A percentile compares a stretch with the other conserved stretches of the same genome.
Evolutionary conservation across 2,329 filamentous ascomycete species (phyloP).

Genomic region (Pestalotiopsis sp.): DNA sequence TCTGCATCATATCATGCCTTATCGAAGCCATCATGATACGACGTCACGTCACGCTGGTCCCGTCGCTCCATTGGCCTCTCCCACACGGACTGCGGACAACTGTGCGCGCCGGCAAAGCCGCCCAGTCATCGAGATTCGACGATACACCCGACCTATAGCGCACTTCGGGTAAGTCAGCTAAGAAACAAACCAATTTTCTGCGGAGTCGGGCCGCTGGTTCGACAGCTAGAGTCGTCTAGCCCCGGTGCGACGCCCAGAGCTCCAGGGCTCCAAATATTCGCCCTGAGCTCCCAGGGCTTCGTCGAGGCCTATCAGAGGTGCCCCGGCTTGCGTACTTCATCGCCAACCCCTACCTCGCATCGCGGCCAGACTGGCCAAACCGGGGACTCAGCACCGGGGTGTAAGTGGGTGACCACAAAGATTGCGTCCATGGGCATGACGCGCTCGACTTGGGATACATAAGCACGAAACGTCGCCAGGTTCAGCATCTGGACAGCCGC

Average conservation of each 20-base stretch:
- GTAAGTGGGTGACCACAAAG: not conserved
- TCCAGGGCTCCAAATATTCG: not conserved
- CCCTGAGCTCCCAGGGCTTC: not conserved
- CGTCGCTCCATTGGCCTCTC: not conserved
- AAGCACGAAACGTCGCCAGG: not conserved
- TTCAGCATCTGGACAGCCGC: not conserved
- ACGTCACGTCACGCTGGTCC: not conserved
- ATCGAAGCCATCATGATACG: not conserved
- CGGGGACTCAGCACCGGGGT: not conserved
- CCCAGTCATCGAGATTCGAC: not conserved
- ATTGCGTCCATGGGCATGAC: not conserved
- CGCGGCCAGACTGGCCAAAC: not conserved
- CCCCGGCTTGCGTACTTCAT: not conserved
- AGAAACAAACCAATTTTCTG: not conserved
- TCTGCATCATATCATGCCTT: not conserved
- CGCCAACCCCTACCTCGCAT: not conserved
- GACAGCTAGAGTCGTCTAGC: not conserved
- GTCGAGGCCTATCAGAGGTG: not conserved
- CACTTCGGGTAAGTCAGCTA: not conserved
- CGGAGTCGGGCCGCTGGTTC: not conserved
- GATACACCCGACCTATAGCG: not conserved
- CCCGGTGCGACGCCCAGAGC: not conserved
- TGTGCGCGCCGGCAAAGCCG: not conserved
- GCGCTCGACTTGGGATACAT: not conserved
- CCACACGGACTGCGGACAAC: not conserved